Percentiles rank a stretch among this genome's conserved stretches.
phyloP scores from a whole-genome alignment of 192 early-diverging fungal genomes.

The Pilobolus umbonatus region DNA sequence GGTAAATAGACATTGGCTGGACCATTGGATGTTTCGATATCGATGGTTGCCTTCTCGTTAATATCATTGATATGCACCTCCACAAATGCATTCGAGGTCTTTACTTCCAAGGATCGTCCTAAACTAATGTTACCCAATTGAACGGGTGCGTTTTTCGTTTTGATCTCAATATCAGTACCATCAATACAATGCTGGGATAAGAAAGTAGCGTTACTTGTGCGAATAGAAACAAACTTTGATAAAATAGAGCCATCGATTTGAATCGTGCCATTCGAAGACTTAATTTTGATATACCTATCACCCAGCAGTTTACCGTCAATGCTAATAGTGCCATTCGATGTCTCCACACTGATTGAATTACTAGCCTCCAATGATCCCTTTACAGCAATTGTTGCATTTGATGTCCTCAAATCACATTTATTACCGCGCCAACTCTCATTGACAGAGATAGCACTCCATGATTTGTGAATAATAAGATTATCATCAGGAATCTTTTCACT shows the following conservation, averaged over 20 bases:
- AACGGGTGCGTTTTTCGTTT: conserved; percentile 1
- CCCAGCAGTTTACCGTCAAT: background rate
- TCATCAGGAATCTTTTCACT: too few relatives aligned
- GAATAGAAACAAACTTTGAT: background rate
- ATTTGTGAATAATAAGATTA: too few relatives aligned
- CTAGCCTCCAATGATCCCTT: background rate
- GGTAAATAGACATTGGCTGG: background rate
- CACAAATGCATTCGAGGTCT: background rate
- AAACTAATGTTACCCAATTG: background rate
- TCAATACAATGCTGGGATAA: background rate
- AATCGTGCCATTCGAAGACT: background rate
- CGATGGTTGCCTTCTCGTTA: background rate
- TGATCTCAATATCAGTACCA: background rate
- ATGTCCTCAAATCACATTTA: background rate
- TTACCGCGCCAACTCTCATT: conserved; percentile 1
- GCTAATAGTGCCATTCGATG: background rate
- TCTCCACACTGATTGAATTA: background rate
- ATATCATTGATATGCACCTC: conserved; percentile 11
- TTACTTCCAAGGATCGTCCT: background rate
- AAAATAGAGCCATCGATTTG: background rate
- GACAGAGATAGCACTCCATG: background rate
- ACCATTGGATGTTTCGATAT: background rate
- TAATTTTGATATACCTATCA: background rate
- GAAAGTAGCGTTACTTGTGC: background rate
- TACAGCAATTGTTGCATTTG: background rate